A percentile compares a stretch with the other conserved stretches of the same genome.
phyloP scores from a whole-genome alignment of 108 stramenopile species.

The Chaetoceros muelleri region DNA sequence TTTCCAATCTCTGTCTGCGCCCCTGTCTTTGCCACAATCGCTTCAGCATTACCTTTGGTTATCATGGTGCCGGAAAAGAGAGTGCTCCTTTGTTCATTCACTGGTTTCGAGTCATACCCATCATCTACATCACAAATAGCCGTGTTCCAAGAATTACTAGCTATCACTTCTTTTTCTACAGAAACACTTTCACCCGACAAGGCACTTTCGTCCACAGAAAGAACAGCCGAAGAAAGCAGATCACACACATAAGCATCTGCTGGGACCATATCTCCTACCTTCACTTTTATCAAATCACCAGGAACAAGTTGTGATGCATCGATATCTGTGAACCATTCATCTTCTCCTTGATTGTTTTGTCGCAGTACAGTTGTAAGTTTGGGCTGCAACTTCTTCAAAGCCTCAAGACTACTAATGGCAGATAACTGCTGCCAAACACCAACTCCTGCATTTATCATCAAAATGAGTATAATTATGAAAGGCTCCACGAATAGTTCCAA shows the following conservation, averaged over 20 bases:
- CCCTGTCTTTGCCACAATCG: conserved; percentile 58
- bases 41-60: conserved; percentile 49
- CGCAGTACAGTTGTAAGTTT: not conserved
- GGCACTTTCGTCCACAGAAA: conserved; percentile 28
- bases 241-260: conserved; percentile 43
- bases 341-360: not conserved
- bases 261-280: conserved; percentile 74
- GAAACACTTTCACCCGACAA: conserved; percentile 35
- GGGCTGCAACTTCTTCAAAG: conserved; percentile 51
- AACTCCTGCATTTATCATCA: conserved; percentile 41
- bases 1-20: conserved; percentile 75
- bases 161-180: not conserved
- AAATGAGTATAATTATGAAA: conserved; percentile 40
- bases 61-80: conserved; percentile 72
- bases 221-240: conserved; percentile 16
- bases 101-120: not conserved
- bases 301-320: conserved; percentile 45
- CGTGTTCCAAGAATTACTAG: conserved; percentile 23
- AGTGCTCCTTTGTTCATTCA: conserved; percentile 68
- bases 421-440: not conserved
- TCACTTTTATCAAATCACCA: conserved; percentile 68
- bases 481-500: conserved; percentile 27
- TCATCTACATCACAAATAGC: no score
- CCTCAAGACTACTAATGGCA: conserved; percentile 18
- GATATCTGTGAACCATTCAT: conserved; percentile 1